Evolutionary conservation across 202 grass and related monocot species (phyloP), one percentile per base, ranked within the genome.

Genomic region (Bolboschoenoplectus hybrid): DNA sequence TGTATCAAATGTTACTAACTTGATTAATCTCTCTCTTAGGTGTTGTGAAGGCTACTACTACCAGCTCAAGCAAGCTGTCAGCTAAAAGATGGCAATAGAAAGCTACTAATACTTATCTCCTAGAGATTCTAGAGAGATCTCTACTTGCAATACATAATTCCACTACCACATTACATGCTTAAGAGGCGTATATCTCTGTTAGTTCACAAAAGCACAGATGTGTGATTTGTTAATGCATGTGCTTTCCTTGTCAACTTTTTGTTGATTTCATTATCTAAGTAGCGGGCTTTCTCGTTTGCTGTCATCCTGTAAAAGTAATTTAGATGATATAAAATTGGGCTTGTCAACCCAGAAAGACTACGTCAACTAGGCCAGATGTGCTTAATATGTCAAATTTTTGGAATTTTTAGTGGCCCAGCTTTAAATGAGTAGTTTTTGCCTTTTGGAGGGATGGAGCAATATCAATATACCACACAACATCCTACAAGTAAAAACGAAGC

Each of bases 41-140:
- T 89, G 65, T 87, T 53, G 61, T 44, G 39, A 96, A 77, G 60
- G 47, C 66, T 52, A 76, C 67, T 14, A 86, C 53, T 35, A 85
- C 88, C 80, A 91, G 82, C 80, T 85, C 84, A 55, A 74, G 16
- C 14, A 91, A 51, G 77, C 49, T 81, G 20, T 74, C 46, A 3
- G 81, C 81, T 40, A 95, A 85, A 85, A 89, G 86, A 76, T 82
- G 87, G 91, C 93, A 91, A 52, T 53, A 69, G 56, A 57, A 77
- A 40, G 12, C 7, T 80, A 11, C 3, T 56, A 39, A 50, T 78
- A 74, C 2, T 50, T 68, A 5, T 68, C 43, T 50, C 26, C 43
- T 38, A 38, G 63, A 66, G 32, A 66, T 66, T 66, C 63, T 73
- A 74, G 70, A 74, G 71, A 74, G 46, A 74, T 34, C 9, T 26